A percentile compares a stretch with the other conserved stretches of the same genome.
phyloP scores from a whole-genome alignment of 768 basidiomycete genomes.

The Tephrocybe rancida region DNA sequence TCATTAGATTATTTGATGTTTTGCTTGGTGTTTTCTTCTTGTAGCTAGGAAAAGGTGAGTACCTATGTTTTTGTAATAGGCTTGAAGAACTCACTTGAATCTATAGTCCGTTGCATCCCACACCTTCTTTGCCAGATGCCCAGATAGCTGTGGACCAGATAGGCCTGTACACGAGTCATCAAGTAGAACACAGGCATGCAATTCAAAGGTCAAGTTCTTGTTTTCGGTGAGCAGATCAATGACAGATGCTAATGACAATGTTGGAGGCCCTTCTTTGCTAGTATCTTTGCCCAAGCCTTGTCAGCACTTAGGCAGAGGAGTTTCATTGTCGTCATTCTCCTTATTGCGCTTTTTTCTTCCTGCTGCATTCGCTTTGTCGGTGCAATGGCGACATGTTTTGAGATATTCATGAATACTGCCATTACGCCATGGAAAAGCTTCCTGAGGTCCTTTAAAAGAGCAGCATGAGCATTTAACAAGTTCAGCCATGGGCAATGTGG shows the following conservation, averaged over 20 bases:
- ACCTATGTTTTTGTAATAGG: background rate
- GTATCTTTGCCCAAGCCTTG: background rate
- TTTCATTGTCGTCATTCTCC: background rate
- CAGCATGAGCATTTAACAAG: no score
- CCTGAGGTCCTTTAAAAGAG: no score
- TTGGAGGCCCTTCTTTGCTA: background rate
- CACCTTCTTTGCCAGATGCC: background rate
- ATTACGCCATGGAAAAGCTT: no score
- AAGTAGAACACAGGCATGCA: constrained; percentile 1
- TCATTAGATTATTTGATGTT: background rate
- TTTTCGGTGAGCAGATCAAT: background rate
- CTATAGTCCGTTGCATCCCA: constrained; percentile 2
- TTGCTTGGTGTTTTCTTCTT: constrained; percentile 1
- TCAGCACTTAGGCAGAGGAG: background rate
- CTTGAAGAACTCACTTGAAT: constrained; percentile 4
- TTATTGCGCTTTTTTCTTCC: background rate
- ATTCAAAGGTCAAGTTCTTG: constrained; percentile 1
- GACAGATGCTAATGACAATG: background rate
- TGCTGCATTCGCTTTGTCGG: background rate
- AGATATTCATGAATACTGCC: background rate
- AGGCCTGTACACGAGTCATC: background rate
- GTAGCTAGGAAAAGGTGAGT: background rate
- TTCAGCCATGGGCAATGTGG: no score
- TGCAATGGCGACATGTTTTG: background rate
- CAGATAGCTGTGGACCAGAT: background rate